Evolutionary conservation across 192 early-diverging fungal species (phyloP), one percentile per base, ranked within the genome.

Genomic region (Coemansia sp.): DNA sequence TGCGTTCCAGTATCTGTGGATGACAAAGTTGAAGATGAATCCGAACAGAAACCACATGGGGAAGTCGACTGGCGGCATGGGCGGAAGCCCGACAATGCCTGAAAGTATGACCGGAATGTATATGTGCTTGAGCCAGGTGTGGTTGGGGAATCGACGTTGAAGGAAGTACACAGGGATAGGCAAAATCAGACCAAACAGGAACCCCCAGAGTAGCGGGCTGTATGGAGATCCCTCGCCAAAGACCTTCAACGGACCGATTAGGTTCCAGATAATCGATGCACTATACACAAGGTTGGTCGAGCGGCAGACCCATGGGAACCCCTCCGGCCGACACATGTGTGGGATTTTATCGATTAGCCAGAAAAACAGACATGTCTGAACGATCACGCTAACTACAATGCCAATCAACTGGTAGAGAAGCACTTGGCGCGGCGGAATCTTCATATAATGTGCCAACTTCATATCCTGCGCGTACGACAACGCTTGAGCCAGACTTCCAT

Each of bases 391-490:
- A 25, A 88, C 63, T 6, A 92, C 59, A 1, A 91, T 94, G 19
- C 92, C 90, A 19, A 80, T 57, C 10, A 87, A 72, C 69, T 95
- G 94, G 72, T 87, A 88, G 29, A 82, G 62, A 36, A 95, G 88
- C 82, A 95, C 89, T 24, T 89, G 83, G 36, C 90, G 82, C 14
- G 94, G 94, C 54, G 92, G 88, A 5, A 93, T 83, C 76, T 93
- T 93, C 87, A 91, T 88, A 64, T 93, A 93, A 63, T 90, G 89
- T 4, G 88, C 91, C 6, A 93, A 78, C 70, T 91, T 92, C 63
- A 91, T 77, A 62, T 92, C 91, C 54, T 76, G 74, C 0, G 79
- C 73, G n/a, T 94, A 89, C 5, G 84, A 81, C 30, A 95, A 64
- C 29, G 88, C 88, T 71, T 98, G 94, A 19, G 83, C 70, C 64